Evolutionary conservation across 2,329 filamentous ascomycete species (phyloP), one percentile per base, ranked within the genome.

Genomic region (Alternaria dauci): DNA sequence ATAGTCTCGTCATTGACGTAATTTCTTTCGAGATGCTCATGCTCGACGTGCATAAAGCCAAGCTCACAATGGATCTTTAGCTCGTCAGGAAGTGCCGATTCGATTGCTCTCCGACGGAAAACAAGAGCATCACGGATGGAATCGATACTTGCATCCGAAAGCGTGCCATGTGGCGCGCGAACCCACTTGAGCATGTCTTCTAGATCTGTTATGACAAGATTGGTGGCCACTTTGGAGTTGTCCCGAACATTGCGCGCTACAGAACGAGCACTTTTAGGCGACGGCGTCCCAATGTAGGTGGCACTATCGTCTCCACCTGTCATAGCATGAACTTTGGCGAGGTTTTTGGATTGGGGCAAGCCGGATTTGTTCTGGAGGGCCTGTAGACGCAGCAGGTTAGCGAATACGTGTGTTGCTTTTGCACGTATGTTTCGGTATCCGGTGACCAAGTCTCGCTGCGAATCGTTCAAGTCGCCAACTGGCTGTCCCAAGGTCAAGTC

Each of bases 1-100:
- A 80, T 78, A 2, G 77, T 79, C 38, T 76, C 72, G 8, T 66
- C 63, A 51, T 80, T 79, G 43, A 67, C 69, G 55, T 79, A 79
- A 23, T 68, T 73, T n/a, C 67, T 71, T 9, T 69, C 56, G 20
- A 79, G 63, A 25, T 71, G 53, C 56, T 79, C 76, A 28, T 78
- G 76, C 51, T 77, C 74, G 25, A 76, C 56, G 55, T 78, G 76
- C 76, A 78, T 77, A 16, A 79, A 62, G 2, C 69, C 77, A 20
- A 71, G 56, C 47, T 76, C 72, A 42, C 70, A 67, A 50, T 72
- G 63, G 9, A 69, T 47, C 52, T 68, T 71, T 11, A 77, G 55
- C 3, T 68, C 57, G 1, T 73, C 70, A 11, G 75, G 71, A 14
- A 76, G 58, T 14, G 58, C 62, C 28, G 61, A 55, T n/a, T 72